Percentiles rank a stretch among this genome's conserved stretches.
Conservation (phyloP, 805 yeast species). For the Metschnikowia peoriensis region DNA sequence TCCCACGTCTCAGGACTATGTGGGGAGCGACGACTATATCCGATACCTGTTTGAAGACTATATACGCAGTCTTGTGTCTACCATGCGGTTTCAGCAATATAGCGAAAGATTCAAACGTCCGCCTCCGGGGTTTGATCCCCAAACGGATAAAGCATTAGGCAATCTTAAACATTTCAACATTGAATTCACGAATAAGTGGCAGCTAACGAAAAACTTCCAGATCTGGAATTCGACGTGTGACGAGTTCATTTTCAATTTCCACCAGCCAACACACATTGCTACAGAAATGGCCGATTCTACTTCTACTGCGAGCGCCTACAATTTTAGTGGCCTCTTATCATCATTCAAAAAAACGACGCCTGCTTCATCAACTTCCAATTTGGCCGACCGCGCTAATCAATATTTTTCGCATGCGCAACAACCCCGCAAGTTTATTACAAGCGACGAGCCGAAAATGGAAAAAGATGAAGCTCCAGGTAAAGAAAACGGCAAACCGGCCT, state of each 20-base stretch:
- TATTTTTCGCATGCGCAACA: conserved; percentile 16
- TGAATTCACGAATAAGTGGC: conserved; percentile 36
- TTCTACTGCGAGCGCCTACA: conserved; percentile 10
- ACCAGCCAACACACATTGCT: conserved; percentile 40
- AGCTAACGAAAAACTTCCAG: conserved; percentile 31
- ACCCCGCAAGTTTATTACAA: conserved; percentile 18
- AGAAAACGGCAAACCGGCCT: conserved; percentile 9
- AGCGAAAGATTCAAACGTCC: conserved; percentile 33
- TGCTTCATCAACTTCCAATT: conserved; percentile 2
- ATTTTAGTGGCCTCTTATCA: conserved; percentile 15
- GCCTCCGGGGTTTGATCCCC: conserved; percentile 42
- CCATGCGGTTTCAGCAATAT: conserved; percentile 68
- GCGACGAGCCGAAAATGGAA: neutral
- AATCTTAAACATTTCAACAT: conserved; percentile 29
- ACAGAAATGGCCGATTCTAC: conserved; percentile 16
- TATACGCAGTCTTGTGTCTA: conserved; percentile 67
- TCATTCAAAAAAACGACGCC: conserved; percentile 16
- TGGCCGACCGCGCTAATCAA: conserved; percentile 14
- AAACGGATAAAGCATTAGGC: conserved; percentile 23
- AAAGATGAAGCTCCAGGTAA: neutral
- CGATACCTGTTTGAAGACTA: conserved; percentile 90
- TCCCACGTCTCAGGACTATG: conserved; percentile 29
- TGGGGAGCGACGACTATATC: conserved; percentile 74
- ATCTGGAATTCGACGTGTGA: conserved; percentile 43
- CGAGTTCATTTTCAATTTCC: conserved; percentile 44